Evolutionary conservation across 1,284 basidiomycete genomes (phyloP).

Genomic region (Ceratobasidium sp.): DNA sequence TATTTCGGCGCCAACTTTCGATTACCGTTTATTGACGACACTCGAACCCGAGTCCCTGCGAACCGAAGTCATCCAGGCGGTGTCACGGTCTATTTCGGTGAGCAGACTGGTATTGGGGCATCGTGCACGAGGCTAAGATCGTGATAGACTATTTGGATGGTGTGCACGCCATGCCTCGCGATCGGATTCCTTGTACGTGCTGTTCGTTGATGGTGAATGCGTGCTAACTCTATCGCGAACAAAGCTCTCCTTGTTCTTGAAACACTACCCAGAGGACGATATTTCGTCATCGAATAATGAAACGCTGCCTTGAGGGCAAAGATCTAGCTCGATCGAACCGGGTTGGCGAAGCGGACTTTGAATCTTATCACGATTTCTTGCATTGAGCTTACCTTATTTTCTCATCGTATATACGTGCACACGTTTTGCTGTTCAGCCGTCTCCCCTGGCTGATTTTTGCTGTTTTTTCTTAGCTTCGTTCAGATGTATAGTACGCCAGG

Average conservation of each 20-base stretch:
- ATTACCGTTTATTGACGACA: conserved; percentile 64
- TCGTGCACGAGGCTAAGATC: conserved; percentile 23
- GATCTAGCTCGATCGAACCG: conserved; percentile 33
- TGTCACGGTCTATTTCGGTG: conserved; percentile 49
- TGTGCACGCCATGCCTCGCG: conserved; percentile 65
- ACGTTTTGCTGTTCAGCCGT: conserved; percentile 7
- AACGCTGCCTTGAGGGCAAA: conserved; percentile 22
- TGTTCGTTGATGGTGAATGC: conserved; percentile 12
- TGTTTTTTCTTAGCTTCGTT: conserved; percentile 18
- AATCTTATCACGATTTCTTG: conserved; percentile 40
- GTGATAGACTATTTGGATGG: conserved; percentile 67
- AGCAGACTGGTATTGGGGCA: conserved; percentile 18
- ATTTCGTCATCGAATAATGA: conserved; percentile 31
- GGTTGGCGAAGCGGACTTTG: conserved; percentile 37
- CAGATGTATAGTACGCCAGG: conserved; percentile 26
- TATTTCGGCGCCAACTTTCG: conserved; percentile 61
- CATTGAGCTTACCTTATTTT: conserved; percentile 34
- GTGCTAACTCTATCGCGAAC: conserved; percentile 27
- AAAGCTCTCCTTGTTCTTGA: conserved; percentile 46
- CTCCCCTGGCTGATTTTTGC: conserved; percentile 25
- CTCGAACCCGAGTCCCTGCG: conserved; percentile 52
- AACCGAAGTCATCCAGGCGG: conserved; percentile 44
- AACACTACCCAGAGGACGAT: conserved; percentile 35
- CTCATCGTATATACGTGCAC: conserved; percentile 23
- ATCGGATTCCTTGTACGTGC: conserved; percentile 46